Base-by-base conservation (phyloP, 2,329 filamentous ascomycete genomes). In the Microdochium paspali region DNA sequence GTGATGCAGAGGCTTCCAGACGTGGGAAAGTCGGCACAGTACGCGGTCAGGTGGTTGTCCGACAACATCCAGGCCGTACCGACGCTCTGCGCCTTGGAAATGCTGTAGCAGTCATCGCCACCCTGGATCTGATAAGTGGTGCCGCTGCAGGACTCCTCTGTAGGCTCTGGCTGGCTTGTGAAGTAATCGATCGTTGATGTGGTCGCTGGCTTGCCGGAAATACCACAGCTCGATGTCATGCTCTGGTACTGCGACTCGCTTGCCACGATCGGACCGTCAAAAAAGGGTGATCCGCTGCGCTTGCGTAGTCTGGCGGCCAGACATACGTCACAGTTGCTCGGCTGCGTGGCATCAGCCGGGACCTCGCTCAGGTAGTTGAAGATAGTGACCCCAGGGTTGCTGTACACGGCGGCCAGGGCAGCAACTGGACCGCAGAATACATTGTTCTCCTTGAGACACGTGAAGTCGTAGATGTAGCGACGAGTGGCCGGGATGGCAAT, bases 151-250 rank as follows among this genome's bases (percentile, higher is more conserved):
- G 44, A 35, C 10, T 44, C 26, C 25, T 46, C 44, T 13, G 50
- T 53, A 2, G 52, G 48, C 39, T 44, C 23, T 12, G 53, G 49
- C 23, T 45, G 4, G n/a, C 21, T 44, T 20, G 47, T 52, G 24
- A 47, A 49, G 24, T 49, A 52, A 47, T 51, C 50, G 18, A 50
- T 47, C 15, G 48, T 53, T 3, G 51, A 46, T 32, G 48, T 55
- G 15, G 42, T 48, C n/a, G 39, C 46, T 10, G 53, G 53, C 12
- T 47, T 32, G 30, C 51, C 53, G 23, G 51, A 39, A 44, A 57
- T 54, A 31, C 53, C 46, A 44, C 54, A 57, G 44, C 56, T 57
- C 24, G 54, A 53, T 26, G 54, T 57, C 53, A 53, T 43, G 45
- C 20, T 50, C 26, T 53, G 45, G 45, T 55, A 57, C 6, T 53